These are phyloP conservation scores for Eucalyptus virginea DNA, from an alignment of 345 rosid species.

Conservation along the genomic window DNA sequence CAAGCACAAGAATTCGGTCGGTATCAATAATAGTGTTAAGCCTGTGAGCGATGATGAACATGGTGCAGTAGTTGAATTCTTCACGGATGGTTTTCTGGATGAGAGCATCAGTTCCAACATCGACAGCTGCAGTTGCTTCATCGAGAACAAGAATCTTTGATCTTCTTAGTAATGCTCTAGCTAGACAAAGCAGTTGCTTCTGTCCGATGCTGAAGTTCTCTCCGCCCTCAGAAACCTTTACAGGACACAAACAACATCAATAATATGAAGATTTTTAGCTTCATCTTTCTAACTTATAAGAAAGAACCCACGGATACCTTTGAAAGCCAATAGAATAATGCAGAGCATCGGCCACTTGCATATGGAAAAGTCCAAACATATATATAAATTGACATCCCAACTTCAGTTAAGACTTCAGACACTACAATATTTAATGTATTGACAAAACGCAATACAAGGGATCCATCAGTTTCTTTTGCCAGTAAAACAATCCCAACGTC, in stretches of 20 bases:
- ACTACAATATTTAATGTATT: neutral
- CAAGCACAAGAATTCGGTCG: conserved; percentile 40
- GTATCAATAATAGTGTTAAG: neutral
- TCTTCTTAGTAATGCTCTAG: neutral
- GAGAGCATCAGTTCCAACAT: neutral
- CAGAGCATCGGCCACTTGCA: neutral
- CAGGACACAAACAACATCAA: neutral
- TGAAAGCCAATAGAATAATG: neutral
- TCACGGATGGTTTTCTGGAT: neutral
- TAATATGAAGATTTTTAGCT: neutral
- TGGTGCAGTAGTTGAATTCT: neutral
- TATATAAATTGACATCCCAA: neutral
- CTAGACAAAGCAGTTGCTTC: neutral
- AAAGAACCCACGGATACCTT: neutral
- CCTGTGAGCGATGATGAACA: neutral
- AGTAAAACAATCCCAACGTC: neutral
- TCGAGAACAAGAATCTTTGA: neutral
- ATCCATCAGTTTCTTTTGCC: neutral
- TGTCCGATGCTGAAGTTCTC: neutral
- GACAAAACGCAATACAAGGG: neutral
- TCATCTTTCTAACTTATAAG: neutral
- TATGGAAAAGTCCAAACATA: neutral
- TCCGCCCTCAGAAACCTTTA: neutral
- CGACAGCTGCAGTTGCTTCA: neutral
- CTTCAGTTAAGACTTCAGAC: neutral